These are phyloP conservation scores for Sporodiniella umbellata DNA, from an alignment of 371 early-diverging fungal species.

Conservation along the genomic window DNA sequence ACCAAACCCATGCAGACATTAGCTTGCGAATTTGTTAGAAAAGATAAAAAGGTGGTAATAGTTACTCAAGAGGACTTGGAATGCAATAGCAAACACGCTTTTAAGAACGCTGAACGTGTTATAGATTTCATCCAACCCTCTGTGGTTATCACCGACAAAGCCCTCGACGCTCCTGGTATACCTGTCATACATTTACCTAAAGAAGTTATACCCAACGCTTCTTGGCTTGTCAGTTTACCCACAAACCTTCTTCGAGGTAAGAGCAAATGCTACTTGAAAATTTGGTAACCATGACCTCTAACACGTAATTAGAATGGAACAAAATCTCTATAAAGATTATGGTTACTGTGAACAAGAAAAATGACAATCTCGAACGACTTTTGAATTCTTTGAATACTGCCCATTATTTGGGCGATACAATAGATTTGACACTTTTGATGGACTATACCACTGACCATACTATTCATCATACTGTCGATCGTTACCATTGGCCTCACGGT, in stretches of 20 bases:
- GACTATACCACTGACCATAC: conserved; percentile 50
- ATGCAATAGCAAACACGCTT: no score
- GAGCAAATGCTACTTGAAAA: conserved; percentile 9
- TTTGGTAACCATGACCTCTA: not conserved
- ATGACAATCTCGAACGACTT: conserved; percentile 50
- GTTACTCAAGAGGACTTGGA: not conserved
- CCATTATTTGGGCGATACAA: conserved; percentile 52
- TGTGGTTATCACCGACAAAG: conserved; percentile 12
- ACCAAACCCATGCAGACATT: not conserved
- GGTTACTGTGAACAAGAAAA: conserved; percentile 53
- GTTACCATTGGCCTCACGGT: conserved; percentile 51
- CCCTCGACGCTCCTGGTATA: conserved; percentile 1
- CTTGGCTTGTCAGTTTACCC: conserved; percentile 53
- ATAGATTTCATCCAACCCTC: conserved; percentile 18
- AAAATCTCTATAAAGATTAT: conserved; percentile 46
- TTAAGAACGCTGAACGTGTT: not conserved
- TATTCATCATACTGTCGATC: conserved; percentile 46
- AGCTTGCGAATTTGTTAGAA: not conserved
- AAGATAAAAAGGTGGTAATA: conserved; percentile 5
- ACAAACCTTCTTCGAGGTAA: conserved; percentile 50
- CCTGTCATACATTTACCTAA: conserved; percentile 43
- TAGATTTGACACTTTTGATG: conserved; percentile 55
- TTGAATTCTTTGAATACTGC: conserved; percentile 47
- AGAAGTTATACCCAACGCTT: conserved; percentile 42
- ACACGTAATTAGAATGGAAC: conserved; percentile 51